A percentile compares a stretch with the other conserved stretches of the same genome.
Evolutionary conservation across 805 yeast genomes (phyloP).

Genomic region (Suhomyces sp.): DNA sequence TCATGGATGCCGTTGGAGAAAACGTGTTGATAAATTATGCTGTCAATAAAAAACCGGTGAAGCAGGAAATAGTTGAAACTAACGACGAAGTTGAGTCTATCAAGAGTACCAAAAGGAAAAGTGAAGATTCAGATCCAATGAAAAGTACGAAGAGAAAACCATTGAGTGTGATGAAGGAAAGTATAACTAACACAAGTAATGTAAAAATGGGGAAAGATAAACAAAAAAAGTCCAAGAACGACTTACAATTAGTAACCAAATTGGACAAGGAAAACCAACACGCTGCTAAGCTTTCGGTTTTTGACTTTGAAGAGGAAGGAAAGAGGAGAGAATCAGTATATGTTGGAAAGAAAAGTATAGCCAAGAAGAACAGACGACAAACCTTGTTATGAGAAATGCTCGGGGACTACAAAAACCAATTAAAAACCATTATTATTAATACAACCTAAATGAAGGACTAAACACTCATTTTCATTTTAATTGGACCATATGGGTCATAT

Average conservation of each 20-base stretch:
- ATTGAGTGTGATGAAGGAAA: not conserved
- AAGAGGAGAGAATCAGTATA: conserved; percentile 6
- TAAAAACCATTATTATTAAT: too few species aligned
- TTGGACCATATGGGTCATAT: conserved; percentile 78
- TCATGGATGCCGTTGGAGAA: conserved; percentile 59
- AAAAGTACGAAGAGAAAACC: not conserved
- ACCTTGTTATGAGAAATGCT: conserved; percentile 7
- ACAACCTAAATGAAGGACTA: too few species aligned
- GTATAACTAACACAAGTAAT: too few species aligned
- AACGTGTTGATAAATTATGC: conserved; percentile 20
- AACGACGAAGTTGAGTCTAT: conserved; percentile 2
- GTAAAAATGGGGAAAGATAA: not conserved
- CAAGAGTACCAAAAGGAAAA: not conserved
- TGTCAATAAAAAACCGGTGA: conserved; percentile 5
- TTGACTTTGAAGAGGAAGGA: conserved; percentile 10
- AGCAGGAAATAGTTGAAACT: not conserved
- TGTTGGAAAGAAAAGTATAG: conserved; percentile 13
- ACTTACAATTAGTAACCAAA: not conserved
- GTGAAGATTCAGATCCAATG: not conserved
- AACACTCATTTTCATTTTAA: conserved; percentile 97
- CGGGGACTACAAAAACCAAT: too few species aligned
- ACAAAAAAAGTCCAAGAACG: too few species aligned
- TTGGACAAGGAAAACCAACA: not conserved
- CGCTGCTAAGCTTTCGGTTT: conserved; percentile 9
- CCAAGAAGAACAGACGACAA: conserved; percentile 13